A percentile compares a stretch with the other conserved stretches of the same genome.
These are phyloP conservation scores for Teratosphaeria viscida DNA, from an alignment of 2,329 filamentous ascomycete genomes.

Conservation along the genomic window DNA sequence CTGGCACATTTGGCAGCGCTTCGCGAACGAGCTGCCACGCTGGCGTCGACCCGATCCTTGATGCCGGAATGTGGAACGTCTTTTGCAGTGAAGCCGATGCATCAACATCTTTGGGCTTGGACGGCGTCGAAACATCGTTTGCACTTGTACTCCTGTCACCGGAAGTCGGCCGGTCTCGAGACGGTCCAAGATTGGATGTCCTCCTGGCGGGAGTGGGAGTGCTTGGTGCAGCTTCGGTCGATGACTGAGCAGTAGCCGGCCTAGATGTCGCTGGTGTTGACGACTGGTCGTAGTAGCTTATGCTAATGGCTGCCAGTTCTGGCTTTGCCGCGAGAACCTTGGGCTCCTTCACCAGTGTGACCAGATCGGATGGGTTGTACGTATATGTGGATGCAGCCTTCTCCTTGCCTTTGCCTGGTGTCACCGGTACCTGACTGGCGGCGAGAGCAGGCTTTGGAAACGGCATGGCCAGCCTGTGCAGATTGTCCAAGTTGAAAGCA, in stretches of 20 bases:
- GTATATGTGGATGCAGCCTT: constrained; percentile 46
- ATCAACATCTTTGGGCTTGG: constrained; percentile 24
- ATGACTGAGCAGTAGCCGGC: constrained; percentile 26
- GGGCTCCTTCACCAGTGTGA: constrained; percentile 55
- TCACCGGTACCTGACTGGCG: constrained; percentile 24
- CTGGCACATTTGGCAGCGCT: constrained; percentile 51
- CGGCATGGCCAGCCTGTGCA: constrained; percentile 72
- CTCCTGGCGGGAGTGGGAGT: constrained; percentile 66
- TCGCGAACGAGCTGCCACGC: constrained; percentile 33
- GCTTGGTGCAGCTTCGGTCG: constrained; percentile 40
- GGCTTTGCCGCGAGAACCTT: constrained; percentile 32
- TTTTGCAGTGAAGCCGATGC: constrained; percentile 35
- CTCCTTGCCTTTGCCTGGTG: constrained; percentile 65
- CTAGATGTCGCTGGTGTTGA: constrained; percentile 14
- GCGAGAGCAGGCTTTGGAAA: constrained; percentile 57
- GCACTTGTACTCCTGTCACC: constrained; percentile 15
- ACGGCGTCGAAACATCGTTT: constrained; percentile 14
- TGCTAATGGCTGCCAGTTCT: constrained; percentile 66
- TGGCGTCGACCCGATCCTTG: constrained; percentile 33
- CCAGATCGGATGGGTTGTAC: constrained; percentile 75
- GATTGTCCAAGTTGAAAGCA: constrained; percentile 60
- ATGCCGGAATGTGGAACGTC: constrained; percentile 52
- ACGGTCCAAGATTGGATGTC: constrained; percentile 41
- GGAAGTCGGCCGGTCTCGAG: constrained; percentile 23
- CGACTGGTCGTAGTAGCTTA: constrained; percentile 61